Conservation (phyloP, 1,284 basidiomycete genomes). For the Cutaneotrichosporon cavernicola region DNA sequence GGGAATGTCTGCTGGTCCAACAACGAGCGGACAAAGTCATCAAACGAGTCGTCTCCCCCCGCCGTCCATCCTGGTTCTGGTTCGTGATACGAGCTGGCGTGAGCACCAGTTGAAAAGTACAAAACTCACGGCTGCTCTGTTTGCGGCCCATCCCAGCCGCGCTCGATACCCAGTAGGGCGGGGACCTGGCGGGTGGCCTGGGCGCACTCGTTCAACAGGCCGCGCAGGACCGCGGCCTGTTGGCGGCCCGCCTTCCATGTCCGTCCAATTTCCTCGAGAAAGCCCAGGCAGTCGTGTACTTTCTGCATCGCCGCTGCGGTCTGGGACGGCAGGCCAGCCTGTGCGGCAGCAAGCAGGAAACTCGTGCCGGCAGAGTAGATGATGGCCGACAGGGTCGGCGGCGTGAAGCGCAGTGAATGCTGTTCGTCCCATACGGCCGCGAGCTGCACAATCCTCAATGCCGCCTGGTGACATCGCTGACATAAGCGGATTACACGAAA, state of each 20-base stretch:
- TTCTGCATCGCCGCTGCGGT: conserved; percentile 12
- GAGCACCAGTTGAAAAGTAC: no score
- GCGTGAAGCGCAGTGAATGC: conserved; percentile 63
- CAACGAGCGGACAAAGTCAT: conserved; percentile 16
- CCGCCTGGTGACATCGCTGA: conserved; percentile 62
- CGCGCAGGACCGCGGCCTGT: conserved; percentile 18
- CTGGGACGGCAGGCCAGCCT: conserved; percentile 15
- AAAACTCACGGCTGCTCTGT: conserved; percentile 4
- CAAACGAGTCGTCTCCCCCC: conserved; percentile 12
- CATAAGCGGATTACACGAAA: background rate
- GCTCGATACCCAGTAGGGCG: conserved; percentile 6
- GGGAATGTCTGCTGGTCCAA: conserved; percentile 17
- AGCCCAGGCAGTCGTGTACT: conserved; percentile 13
- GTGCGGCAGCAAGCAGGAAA: conserved; percentile 21
- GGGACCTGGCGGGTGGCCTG: conserved; percentile 14
- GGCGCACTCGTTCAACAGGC: conserved; percentile 16
- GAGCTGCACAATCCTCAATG: conserved; percentile 64
- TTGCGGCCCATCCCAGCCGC: background rate
- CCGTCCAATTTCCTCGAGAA: conserved; percentile 14
- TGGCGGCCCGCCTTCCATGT: conserved; percentile 20
- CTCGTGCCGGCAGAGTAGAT: conserved; percentile 65
- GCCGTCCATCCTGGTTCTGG: conserved; percentile 1
- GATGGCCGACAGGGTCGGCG: conserved; percentile 64
- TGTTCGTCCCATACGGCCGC: conserved; percentile 60
- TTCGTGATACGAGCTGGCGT: background rate